Evolutionary conservation across 345 rosid species (phyloP).

Genomic region (Eutrema heterophyllum): DNA sequence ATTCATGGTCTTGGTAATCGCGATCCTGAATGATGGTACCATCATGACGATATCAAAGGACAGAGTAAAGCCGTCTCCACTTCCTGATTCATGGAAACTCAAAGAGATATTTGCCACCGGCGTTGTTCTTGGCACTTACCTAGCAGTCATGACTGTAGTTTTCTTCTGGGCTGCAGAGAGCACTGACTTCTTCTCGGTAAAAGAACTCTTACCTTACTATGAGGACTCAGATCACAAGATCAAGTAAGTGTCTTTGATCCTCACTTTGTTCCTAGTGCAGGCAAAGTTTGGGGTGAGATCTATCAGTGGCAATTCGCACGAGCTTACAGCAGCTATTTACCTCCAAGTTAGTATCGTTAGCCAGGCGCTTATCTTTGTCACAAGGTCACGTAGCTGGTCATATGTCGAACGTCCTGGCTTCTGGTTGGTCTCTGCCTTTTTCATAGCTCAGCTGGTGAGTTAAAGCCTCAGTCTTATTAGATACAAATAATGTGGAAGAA

Average conservation of each 20-base stretch:
- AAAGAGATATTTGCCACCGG: slow-evolving; percentile 89
- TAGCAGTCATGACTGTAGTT: slow-evolving; percentile 80
- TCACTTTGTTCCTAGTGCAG: slow-evolving; percentile 34
- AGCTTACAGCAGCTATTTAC: slow-evolving; percentile 79
- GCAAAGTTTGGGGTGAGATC: slow-evolving; percentile 69
- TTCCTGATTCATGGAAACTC: slow-evolving; percentile 89
- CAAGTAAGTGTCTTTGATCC: background rate
- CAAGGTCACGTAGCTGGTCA: slow-evolving; percentile 96
- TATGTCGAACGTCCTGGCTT: slow-evolving; percentile 84
- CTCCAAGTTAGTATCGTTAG: slow-evolving; percentile 95
- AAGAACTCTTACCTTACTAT: background rate
- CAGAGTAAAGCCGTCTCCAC: slow-evolving; percentile 80
- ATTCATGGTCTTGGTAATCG: slow-evolving; percentile 90
- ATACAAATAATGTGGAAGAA: background rate
- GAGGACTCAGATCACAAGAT: background rate
- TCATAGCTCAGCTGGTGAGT: slow-evolving; percentile 74
- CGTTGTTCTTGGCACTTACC: slow-evolving; percentile 68
- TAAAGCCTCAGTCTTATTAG: background rate
- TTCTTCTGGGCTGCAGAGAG: slow-evolving; percentile 73
- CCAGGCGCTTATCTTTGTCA: slow-evolving; percentile 93
- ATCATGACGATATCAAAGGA: slow-evolving; percentile 84
- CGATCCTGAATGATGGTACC: slow-evolving; percentile 83
- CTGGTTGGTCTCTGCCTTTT: slow-evolving; percentile 55
- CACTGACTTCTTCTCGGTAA: slow-evolving; percentile 78
- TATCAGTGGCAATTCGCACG: slow-evolving; percentile 39